Evolutionary conservation across 805 yeast genomes (phyloP).

Genomic region (Wickerhamomyces strasburgensis): DNA sequence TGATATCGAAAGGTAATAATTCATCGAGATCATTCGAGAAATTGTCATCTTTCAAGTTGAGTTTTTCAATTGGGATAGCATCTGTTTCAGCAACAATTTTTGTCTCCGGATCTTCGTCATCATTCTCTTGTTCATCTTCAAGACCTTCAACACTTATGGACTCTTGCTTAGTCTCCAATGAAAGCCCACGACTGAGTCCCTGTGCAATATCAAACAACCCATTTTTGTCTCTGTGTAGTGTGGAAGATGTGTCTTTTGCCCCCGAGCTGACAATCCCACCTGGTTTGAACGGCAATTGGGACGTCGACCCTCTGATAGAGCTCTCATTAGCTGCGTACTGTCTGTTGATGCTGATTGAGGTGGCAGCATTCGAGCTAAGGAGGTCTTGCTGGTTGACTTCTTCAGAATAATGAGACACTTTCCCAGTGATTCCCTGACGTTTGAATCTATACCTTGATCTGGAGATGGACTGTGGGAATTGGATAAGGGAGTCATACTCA

Average conservation of each 20-base stretch:
- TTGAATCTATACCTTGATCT: slow-evolving; percentile 65
- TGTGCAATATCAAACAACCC: slow-evolving; percentile 84
- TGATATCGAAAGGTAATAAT: slow-evolving; percentile 45
- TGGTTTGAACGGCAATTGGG: slow-evolving; percentile 84
- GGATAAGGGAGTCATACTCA: slow-evolving; percentile 34
- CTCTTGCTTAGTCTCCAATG: slow-evolving; percentile 3
- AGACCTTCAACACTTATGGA: slow-evolving; percentile 14
- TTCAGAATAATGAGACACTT: slow-evolving; percentile 59
- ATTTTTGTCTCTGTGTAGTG: slow-evolving; percentile 57
- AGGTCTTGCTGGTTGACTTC: slow-evolving; percentile 45
- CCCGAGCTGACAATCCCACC: slow-evolving; percentile 60
- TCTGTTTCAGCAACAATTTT: slow-evolving; percentile 1
- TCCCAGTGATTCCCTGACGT: slow-evolving; percentile 72
- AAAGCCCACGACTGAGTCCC: slow-evolving; percentile 73
- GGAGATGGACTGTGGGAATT: slow-evolving; percentile 54
- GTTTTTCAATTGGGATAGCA: slow-evolving; percentile 4
- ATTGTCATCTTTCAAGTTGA: background rate
- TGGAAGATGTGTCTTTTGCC: slow-evolving; percentile 33
- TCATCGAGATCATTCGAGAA: slow-evolving; percentile 38
- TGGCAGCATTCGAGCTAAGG: slow-evolving; percentile 50
- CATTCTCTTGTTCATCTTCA: slow-evolving; percentile 18
- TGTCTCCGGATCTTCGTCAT: slow-evolving; percentile 27
- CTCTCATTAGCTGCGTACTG: slow-evolving; percentile 58
- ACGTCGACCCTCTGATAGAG: slow-evolving; percentile 62
- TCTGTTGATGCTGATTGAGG: slow-evolving; percentile 70